Conservation (phyloP, 192 early-diverging fungal species). For the Backusella circina region DNA sequence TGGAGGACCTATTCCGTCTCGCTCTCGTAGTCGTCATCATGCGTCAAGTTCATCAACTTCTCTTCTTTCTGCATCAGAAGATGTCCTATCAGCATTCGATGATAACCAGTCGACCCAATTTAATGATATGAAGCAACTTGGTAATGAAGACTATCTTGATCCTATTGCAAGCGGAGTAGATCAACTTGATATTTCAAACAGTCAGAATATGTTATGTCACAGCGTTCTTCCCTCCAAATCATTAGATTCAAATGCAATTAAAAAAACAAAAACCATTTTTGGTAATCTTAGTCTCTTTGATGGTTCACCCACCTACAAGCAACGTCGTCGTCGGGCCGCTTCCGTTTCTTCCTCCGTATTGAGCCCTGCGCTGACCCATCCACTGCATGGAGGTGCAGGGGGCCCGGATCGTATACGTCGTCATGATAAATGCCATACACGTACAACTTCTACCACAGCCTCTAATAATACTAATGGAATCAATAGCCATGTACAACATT, state of each 20-base stretch:
- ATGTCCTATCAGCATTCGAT: neutral
- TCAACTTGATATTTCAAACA: constrained; percentile 19
- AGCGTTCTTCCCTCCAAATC: constrained; percentile 17
- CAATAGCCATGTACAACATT: neutral
- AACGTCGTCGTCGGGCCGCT: constrained; percentile 57
- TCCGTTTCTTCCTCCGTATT: constrained; percentile 29
- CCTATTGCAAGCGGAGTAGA: constrained; percentile 13
- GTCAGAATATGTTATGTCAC: constrained; percentile 14
- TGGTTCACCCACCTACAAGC: constrained; percentile 70
- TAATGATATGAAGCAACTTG: neutral
- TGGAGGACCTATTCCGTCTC: neutral
- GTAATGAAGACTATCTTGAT: neutral
- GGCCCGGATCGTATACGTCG: constrained; percentile 25
- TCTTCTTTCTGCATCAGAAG: neutral
- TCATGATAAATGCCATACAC: constrained; percentile 20
- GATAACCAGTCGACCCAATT: neutral
- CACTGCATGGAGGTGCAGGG: neutral
- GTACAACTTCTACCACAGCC: constrained; percentile 17
- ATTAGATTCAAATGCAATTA: constrained; percentile 28
- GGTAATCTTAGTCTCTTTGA: constrained; percentile 63
- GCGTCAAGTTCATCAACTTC: neutral
- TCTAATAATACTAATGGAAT: neutral
- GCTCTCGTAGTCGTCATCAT: neutral
- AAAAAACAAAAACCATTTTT: constrained; percentile 35
- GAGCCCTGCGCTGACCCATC: neutral